phyloP scores from a whole-genome alignment of 805 yeast species.

The Suhomyces sp. region DNA sequence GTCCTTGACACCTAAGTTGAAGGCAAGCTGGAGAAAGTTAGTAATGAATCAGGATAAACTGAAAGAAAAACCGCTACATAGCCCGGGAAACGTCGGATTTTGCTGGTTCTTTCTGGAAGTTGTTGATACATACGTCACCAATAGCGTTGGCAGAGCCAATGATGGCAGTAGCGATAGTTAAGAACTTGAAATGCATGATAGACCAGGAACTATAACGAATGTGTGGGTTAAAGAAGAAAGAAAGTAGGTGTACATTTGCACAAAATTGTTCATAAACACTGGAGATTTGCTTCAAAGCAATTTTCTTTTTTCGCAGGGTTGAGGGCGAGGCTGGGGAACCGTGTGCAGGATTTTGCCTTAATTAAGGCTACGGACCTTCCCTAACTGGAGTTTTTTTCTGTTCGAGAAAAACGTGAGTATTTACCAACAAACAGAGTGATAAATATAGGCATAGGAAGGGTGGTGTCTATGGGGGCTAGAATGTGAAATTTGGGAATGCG shows the following conservation, averaged over 20 bases:
- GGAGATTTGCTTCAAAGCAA: too few relatives aligned
- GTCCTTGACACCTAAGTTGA: conserved; percentile 83
- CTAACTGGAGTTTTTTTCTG: too few relatives aligned
- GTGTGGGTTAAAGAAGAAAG: neutral
- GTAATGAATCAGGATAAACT: conserved; percentile 1
- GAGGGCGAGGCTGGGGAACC: too few relatives aligned
- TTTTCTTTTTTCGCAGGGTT: too few relatives aligned
- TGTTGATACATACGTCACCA: conserved; percentile 47
- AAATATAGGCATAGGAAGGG: too few relatives aligned
- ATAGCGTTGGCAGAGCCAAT: conserved; percentile 53
- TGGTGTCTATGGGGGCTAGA: too few relatives aligned
- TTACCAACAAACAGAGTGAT: too few relatives aligned
- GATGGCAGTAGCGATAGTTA: conserved; percentile 49
- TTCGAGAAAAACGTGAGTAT: too few relatives aligned
- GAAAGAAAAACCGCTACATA: neutral
- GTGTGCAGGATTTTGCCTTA: too few relatives aligned
- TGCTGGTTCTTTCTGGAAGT: neutral
- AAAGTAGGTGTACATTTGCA: neutral
- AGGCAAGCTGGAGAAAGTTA: conserved; percentile 47
- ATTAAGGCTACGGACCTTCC: too few relatives aligned
- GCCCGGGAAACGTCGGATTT: neutral
- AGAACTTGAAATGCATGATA: conserved; percentile 39
- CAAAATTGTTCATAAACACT: too few relatives aligned
- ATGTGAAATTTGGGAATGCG: too few relatives aligned
- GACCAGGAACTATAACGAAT: conserved; percentile 3